A percentile compares a stretch with the other conserved stretches of the same genome.
Evolutionary conservation across 306 rosid species (phyloP).

Genomic region (Cercis canadensis): DNA sequence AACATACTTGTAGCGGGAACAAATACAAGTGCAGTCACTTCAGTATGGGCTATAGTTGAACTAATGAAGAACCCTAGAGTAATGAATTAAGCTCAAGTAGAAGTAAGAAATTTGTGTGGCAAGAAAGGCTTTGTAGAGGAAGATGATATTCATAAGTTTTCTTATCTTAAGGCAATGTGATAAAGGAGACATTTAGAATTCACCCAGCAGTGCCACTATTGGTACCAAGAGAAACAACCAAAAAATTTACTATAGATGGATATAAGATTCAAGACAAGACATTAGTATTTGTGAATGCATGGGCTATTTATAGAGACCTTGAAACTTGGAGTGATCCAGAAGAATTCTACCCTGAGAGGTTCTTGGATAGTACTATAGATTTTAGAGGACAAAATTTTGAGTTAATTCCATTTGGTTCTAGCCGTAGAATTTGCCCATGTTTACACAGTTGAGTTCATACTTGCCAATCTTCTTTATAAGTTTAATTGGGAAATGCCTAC

Average conservation of each 20-base stretch:
- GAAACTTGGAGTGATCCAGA: not conserved
- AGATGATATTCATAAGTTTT: conserved; percentile 6
- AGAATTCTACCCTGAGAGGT: conserved; percentile 3
- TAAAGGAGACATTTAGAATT: conserved; percentile 34
- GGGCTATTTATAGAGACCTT: conserved; percentile 17
- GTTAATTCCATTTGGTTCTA: conserved; percentile 23
- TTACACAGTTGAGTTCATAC: not conserved
- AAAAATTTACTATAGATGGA: not conserved
- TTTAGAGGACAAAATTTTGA: conserved; percentile 13
- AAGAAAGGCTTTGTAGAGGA: not conserved
- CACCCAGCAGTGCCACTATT: not conserved
- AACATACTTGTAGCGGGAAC: conserved; percentile 1
- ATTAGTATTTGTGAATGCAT: conserved; percentile 9
- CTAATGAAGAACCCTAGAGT: not conserved
- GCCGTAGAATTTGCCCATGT: conserved; percentile 18
- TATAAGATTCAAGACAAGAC: conserved; percentile 6
- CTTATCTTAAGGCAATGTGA: conserved; percentile 9
- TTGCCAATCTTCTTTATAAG: conserved; percentile 16
- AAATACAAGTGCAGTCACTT: not conserved
- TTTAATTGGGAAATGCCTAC: conserved; percentile 27
- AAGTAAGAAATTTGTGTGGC: not conserved
- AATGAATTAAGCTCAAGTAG: conserved; percentile 32
- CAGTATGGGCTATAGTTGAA: not conserved
- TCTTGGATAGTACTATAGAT: not conserved
- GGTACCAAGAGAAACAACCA: conserved; percentile 19